A percentile compares a stretch with the other conserved stretches of the same genome.
Conservation (phyloP, 2,329 filamentous ascomycete genomes). For the Hypoxylon sp. region DNA sequence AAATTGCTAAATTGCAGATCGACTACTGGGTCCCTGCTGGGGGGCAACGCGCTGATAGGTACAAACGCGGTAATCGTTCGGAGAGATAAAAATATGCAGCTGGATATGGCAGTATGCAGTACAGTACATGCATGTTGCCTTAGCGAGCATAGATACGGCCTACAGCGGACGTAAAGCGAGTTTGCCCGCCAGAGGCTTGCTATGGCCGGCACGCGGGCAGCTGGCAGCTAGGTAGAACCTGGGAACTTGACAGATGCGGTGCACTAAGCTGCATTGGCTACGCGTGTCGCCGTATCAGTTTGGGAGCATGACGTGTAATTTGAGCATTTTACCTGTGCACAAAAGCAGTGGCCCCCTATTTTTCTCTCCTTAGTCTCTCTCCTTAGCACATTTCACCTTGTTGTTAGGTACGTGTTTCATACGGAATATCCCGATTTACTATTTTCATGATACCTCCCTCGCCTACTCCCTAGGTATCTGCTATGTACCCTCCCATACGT, state of each 20-base stretch:
- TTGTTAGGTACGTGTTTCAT: background rate
- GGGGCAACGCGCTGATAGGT: background rate
- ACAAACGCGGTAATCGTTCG: background rate
- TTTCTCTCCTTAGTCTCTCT: background rate
- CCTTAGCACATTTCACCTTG: too few relatives aligned
- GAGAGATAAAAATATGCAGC: background rate
- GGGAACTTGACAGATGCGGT: too few relatives aligned
- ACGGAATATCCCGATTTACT: background rate
- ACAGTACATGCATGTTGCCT: too few relatives aligned
- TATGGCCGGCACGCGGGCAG: too few relatives aligned
- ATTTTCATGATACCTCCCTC: too few relatives aligned
- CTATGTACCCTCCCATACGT: too few relatives aligned
- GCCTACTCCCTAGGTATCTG: too few relatives aligned
- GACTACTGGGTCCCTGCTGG: background rate
- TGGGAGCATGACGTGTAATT: background rate
- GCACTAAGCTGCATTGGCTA: background rate
- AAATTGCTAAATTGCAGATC: background rate
- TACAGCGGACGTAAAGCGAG: too few relatives aligned
- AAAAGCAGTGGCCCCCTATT: background rate
- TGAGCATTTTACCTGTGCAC: background rate
- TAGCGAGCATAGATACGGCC: too few relatives aligned
- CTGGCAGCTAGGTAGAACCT: too few relatives aligned
- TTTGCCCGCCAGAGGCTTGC: too few relatives aligned
- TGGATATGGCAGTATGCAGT: too few relatives aligned
- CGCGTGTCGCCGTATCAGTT: background rate